Conservation (phyloP, 225 moss, liverwort and hornwort genomes). For the Thuidium tamariscinum region DNA sequence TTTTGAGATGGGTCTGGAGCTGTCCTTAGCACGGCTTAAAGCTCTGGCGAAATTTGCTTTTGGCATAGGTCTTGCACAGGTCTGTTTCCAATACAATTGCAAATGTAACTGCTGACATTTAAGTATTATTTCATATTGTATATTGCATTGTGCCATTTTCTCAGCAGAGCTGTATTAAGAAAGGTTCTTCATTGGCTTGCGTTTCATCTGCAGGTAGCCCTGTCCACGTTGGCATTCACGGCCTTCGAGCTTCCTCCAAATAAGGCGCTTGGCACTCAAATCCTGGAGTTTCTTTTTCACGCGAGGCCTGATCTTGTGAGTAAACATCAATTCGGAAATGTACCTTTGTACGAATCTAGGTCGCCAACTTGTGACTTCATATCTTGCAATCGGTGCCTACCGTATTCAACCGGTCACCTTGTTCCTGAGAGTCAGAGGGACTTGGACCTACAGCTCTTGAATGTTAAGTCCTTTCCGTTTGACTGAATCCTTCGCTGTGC, state of each 20-base stretch:
- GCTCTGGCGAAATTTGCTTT: conserved; percentile 94
- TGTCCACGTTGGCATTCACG: conserved; percentile 86
- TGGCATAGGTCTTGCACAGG: conserved; percentile 96
- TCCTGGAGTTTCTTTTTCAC: conserved; percentile 84
- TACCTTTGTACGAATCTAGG: background rate
- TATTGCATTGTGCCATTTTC: background rate
- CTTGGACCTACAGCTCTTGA: background rate
- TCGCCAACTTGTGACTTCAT: background rate
- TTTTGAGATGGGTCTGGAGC: conserved; percentile 99
- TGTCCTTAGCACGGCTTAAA: conserved; percentile 83
- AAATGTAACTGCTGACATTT: background rate
- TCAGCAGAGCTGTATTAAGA: background rate
- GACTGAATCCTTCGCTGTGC: background rate
- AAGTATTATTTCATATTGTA: background rate
- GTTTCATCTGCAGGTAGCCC: conserved; percentile 43
- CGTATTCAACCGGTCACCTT: background rate
- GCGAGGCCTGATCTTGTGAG: conserved; percentile 88
- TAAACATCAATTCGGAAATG: background rate
- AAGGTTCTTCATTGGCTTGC: background rate
- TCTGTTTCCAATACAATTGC: background rate
- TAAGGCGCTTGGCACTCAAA: conserved; percentile 75
- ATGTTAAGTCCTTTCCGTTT: background rate
- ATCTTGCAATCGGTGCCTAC: background rate
- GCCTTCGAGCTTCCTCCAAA: conserved; percentile 98
- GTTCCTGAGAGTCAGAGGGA: background rate